Percentiles rank a stretch among this genome's conserved stretches.
These are phyloP conservation scores for Cordia subcordata DNA, from an alignment of 257 asterid species.

Conservation along the genomic window DNA sequence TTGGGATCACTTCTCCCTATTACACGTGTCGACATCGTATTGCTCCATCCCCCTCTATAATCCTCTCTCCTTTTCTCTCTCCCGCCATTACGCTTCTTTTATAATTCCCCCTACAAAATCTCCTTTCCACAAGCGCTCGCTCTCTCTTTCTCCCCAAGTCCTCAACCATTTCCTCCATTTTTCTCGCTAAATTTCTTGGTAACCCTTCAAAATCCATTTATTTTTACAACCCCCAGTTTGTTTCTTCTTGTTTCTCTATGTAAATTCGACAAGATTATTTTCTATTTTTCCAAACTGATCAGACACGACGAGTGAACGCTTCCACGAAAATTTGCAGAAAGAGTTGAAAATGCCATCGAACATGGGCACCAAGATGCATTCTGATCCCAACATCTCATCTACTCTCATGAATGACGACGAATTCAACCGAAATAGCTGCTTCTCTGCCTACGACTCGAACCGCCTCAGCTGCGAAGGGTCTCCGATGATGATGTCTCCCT, in stretches of 20 bases:
- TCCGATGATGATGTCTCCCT: constrained; percentile 77
- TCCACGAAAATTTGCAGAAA: neutral
- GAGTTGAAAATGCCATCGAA: constrained; percentile 6
- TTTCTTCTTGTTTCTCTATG: neutral
- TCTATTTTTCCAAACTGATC: too few species aligned
- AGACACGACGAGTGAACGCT: neutral
- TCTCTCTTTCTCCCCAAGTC: neutral
- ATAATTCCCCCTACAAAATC: constrained; percentile 4
- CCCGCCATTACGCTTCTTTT: neutral
- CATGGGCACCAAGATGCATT: constrained; percentile 25
- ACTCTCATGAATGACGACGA: constrained; percentile 17
- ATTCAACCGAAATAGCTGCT: constrained; percentile 46
- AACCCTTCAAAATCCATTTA: too few species aligned
- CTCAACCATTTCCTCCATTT: neutral
- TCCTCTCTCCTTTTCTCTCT: constrained; percentile 6
- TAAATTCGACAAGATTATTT: neutral
- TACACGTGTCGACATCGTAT: constrained; percentile 14
- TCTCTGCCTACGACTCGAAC: constrained; percentile 39
- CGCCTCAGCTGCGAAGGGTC: constrained; percentile 56
- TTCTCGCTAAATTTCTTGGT: neutral
- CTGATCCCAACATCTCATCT: constrained; percentile 37
- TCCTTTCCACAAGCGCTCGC: neutral
- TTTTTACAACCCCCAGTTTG: too few species aligned
- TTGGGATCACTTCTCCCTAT: neutral
- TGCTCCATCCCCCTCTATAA: neutral